These are phyloP conservation scores for Thielaviopsis euricoi DNA, from an alignment of 2,329 filamentous ascomycete genomes.

Conservation along the genomic window DNA sequence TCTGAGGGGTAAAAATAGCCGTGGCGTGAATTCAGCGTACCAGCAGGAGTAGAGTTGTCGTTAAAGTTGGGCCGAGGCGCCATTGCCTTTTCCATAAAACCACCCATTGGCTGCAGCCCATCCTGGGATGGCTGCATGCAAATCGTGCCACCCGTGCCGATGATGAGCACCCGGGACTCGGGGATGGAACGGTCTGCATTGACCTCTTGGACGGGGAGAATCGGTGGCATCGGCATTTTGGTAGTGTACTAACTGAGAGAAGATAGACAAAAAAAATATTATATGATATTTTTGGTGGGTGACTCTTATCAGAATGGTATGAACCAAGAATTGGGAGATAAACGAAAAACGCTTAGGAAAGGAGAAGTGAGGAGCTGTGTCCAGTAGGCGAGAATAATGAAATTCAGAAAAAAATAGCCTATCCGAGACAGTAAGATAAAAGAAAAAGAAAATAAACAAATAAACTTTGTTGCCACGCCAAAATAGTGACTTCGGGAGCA, in stretches of 20 bases:
- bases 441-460: background rate
- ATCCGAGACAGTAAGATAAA: background rate
- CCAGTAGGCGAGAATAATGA: background rate
- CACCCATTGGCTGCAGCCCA: conserved; percentile 63
- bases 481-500: background rate
- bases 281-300: background rate
- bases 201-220: conserved; percentile 10
- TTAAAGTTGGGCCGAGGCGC: conserved; percentile 74
- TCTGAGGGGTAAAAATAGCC: background rate
- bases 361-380: background rate
- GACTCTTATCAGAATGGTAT: background rate
- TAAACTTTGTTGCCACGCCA: background rate
- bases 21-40: conserved; percentile 14
- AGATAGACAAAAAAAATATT: background rate
- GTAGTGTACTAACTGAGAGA: background rate
- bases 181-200: conserved; percentile 26
- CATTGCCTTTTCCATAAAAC: conserved; percentile 71
- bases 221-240: conserved; percentile 9
- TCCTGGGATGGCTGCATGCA: conserved; percentile 75
- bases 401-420: background rate
- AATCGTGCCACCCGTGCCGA: conserved; percentile 81
- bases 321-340: background rate
- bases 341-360: background rate
- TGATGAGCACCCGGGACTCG: conserved; percentile 70
- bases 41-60: conserved; percentile 30